phyloP scores from a whole-genome alignment of 257 asterid species.

The Jacaranda mimosifolia region DNA sequence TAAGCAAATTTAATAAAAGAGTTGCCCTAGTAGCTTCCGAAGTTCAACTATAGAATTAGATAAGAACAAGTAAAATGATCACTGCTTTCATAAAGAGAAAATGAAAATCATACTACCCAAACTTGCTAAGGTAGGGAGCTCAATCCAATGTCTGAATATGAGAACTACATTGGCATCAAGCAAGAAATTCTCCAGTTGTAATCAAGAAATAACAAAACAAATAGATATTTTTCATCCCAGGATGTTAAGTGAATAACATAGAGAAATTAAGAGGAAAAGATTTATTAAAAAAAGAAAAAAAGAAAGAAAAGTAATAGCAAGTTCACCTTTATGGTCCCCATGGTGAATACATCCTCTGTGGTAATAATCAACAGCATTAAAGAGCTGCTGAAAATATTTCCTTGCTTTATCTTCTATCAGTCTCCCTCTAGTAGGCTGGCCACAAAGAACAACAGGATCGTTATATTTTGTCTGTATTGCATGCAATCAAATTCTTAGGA shows the following conservation, averaged over 20 bases:
- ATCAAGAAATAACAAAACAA: constrained; percentile 30
- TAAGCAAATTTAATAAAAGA: not conserved
- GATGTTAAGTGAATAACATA: not conserved
- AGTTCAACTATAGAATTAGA: not conserved
- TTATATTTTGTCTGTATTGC: not conserved
- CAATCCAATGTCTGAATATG: constrained; percentile 89
- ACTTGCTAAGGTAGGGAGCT: constrained; percentile 97
- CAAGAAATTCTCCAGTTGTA: constrained; percentile 88
- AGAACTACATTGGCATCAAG: constrained; percentile 81
- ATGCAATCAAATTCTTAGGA: constrained; percentile 12
- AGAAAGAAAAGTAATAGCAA: constrained; percentile 6
- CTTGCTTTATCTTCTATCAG: constrained; percentile 97
- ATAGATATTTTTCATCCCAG: not conserved
- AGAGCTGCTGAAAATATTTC: constrained; percentile 90
- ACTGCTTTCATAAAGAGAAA: not conserved
- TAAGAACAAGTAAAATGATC: not conserved
- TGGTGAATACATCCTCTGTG: constrained; percentile 96
- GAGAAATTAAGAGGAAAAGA: too few relatives aligned
- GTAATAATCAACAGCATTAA: constrained; percentile 93
- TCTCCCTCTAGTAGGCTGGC: constrained; percentile 85
- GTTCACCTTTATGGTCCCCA: constrained; percentile 83
- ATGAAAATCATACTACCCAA: constrained; percentile 37
- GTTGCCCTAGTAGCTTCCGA: not conserved
- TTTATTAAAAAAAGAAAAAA: not conserved
- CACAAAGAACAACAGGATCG: constrained; percentile 29